Evolutionary conservation across 148 eudicot species (phyloP).

Genomic region (Vaccinium darrowii): DNA sequence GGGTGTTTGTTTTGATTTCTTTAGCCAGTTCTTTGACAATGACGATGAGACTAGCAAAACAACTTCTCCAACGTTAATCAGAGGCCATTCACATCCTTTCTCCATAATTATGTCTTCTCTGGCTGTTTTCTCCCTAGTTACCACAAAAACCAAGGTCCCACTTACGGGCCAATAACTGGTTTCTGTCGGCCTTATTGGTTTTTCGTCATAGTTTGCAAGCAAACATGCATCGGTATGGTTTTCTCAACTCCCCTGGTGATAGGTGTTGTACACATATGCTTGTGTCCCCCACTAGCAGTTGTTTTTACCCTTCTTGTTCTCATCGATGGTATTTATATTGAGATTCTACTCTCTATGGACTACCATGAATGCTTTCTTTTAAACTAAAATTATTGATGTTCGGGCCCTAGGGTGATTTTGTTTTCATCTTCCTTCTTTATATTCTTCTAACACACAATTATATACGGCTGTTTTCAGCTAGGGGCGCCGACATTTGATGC

Average conservation of each 20-base stretch:
- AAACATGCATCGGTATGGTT: slow-evolving; percentile 2
- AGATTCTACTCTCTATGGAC: neutral
- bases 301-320: neutral
- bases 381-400: neutral
- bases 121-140: neutral
- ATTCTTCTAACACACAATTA: neutral
- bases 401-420: neutral
- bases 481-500: slow-evolving; percentile 57
- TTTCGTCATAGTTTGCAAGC: neutral
- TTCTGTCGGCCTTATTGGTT: neutral
- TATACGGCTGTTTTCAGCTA: slow-evolving; percentile 44
- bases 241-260: neutral
- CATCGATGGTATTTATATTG: neutral
- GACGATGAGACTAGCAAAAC: neutral
- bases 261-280: neutral
- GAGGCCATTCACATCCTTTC: neutral
- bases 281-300: neutral
- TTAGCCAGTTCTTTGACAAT: neutral
- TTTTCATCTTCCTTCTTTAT: neutral
- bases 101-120: neutral
- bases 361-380: neutral
- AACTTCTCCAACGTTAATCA: neutral
- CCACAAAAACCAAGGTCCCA: neutral
- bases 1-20: neutral
- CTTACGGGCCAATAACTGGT: neutral